phyloP scores from a whole-genome alignment of 352 stramenopile genomes.

The Phytophthora lateralis region DNA sequence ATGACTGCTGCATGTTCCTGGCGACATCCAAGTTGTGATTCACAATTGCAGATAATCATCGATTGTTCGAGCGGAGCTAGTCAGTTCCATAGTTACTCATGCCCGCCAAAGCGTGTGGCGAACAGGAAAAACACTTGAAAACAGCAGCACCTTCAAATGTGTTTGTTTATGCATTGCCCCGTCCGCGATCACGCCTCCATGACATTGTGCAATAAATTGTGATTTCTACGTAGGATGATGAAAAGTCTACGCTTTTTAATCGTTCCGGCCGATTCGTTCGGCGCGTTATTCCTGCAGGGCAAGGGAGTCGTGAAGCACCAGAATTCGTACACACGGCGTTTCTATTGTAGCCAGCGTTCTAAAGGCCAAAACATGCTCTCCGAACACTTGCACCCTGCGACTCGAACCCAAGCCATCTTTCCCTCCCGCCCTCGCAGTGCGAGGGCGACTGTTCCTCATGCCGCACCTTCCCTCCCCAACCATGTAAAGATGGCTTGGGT shows the following conservation, averaged over 20 bases:
- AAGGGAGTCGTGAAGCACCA: neutral
- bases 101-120: neutral
- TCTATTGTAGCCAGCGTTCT: neutral
- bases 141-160: neutral
- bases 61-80: too few relatives aligned
- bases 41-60: too few relatives aligned
- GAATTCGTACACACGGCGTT: neutral
- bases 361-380: neutral
- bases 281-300: too few relatives aligned
- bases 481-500: conserved; percentile 24
- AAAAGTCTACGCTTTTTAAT: too few relatives aligned
- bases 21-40: too few relatives aligned
- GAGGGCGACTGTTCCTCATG: conserved; percentile 12
- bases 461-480: conserved; percentile 19
- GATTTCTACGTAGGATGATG: neutral
- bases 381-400: conserved; percentile 4
- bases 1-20: too few relatives aligned
- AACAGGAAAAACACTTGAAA: conserved; percentile 9
- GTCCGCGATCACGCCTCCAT: neutral
- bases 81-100: neutral
- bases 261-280: too few relatives aligned
- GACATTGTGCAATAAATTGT: too few relatives aligned
- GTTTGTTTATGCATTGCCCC: neutral
- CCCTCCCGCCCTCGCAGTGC: too few relatives aligned
- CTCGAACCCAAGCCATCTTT: too few relatives aligned